Base-by-base conservation (phyloP, 768 basidiomycete genomes). In the Mycena galericulata region DNA sequence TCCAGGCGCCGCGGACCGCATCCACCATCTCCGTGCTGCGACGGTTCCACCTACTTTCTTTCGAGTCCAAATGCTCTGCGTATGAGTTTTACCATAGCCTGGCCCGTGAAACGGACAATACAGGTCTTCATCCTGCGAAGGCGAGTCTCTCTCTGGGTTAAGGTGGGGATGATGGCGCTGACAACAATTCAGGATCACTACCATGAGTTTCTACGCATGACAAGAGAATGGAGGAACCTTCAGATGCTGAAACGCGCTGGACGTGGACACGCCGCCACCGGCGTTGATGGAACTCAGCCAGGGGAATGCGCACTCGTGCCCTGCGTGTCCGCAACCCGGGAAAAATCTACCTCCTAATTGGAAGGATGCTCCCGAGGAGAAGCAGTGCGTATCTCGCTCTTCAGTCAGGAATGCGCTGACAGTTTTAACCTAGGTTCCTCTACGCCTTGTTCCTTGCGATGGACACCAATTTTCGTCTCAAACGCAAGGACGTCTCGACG, bases 41-140 rank as follows among this genome's bases (percentile, higher is more conserved):
- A 14, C 55, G 63, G 4, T 82, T 80, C 46, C 80, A 84, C 11
- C 17, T 80, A 1, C 65, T 81, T 1, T 72, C 73, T 0, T 75
- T 80, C 9, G 73, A 79, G 32, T 79, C 75, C 1, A 83, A 83
- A 57, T 29, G 75, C 1, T 79, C 77, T 0, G 70, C 59, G 0
- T 81, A 69, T 29, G 76, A 81, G 22, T 83, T 76, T 61, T 83
- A 81, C 51, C 60, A 65, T 0, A 41, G 74, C 0, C 54, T 83
- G 0, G 68, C 50, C 4, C 65, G 74, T 7, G 41, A 57, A 14
- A 78, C 77, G 0, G 76, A 82, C 47, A 83, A 82, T 55, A 76
- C 72, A 2, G 78, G 78, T 3, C 54, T 73, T 0, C 20, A 4
- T 27, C 18, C 34, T 6, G 8, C 34, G 14, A 11, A 1, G 51